Conservation (phyloP, 164 flowering plant genomes). For the Buxus sempervirens region DNA sequence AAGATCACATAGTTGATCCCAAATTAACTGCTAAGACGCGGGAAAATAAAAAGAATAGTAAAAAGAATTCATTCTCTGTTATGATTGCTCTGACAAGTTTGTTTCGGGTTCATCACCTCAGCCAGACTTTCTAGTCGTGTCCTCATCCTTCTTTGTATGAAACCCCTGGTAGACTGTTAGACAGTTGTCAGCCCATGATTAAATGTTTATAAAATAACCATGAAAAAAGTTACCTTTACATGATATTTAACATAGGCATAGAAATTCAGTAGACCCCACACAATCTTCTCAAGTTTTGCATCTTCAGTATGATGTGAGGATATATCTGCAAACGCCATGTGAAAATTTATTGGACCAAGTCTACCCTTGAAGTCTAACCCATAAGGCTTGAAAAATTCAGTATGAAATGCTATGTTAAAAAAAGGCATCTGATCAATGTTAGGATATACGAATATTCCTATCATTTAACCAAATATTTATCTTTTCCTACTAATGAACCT, state of each 20-base stretch:
- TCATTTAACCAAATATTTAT: neutral
- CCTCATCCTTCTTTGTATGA: conserved; percentile 75
- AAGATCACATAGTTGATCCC: neutral
- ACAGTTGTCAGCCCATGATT: conserved; percentile 12
- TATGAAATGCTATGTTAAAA: neutral
- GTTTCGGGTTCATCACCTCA: conserved; percentile 44
- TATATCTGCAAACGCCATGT: conserved; percentile 44
- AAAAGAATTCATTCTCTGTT: neutral
- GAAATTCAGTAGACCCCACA: conserved; percentile 74
- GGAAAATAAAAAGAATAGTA: neutral
- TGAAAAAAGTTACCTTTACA: conserved; percentile 54
- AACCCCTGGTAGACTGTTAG: conserved; percentile 65
- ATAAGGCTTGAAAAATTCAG: neutral
- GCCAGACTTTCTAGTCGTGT: conserved; percentile 54
- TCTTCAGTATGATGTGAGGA: conserved; percentile 52
- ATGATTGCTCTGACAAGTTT: too few species aligned
- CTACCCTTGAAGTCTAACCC: neutral
- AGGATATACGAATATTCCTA: neutral
- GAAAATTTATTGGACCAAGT: conserved; percentile 1
- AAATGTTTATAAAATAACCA: neutral
- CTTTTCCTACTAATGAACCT: neutral
- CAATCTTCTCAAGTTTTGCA: conserved; percentile 52
- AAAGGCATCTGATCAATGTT: neutral
- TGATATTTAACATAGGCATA: conserved; percentile 66
- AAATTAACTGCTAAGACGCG: neutral